A percentile compares a stretch with the other conserved stretches of the same genome.
Conservation (phyloP, 2,329 filamentous ascomycete species). For the Penicillium concentricum region DNA sequence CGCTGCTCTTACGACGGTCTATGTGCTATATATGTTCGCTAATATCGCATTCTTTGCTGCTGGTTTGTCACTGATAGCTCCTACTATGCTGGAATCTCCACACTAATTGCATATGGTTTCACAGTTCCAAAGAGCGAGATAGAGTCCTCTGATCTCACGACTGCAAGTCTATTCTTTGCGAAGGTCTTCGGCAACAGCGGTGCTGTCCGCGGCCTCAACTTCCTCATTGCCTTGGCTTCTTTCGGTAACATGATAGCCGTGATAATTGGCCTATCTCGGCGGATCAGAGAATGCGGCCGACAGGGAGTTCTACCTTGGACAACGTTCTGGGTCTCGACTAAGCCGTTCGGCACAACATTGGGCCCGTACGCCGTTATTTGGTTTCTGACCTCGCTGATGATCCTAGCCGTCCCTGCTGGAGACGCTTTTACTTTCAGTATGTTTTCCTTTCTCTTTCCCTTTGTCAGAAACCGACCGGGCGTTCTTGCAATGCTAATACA, state of each 20-base stretch:
- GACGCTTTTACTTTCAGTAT: constrained; percentile 62
- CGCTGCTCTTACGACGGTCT: background rate
- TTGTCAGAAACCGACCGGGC: background rate
- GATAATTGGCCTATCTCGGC: constrained; percentile 54
- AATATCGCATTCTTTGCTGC: constrained; percentile 62
- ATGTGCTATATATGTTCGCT: constrained; percentile 55
- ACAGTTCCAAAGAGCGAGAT: constrained; percentile 50
- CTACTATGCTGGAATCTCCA: constrained; percentile 18
- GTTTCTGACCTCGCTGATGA: constrained; percentile 58
- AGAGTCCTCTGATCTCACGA: constrained; percentile 50
- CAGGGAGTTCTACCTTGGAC: constrained; percentile 61
- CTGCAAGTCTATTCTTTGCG: constrained; percentile 58
- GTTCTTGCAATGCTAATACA: background rate
- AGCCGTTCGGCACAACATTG: constrained; percentile 61
- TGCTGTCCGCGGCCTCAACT: constrained; percentile 55
- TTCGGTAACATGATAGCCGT: constrained; percentile 60
- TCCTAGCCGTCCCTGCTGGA: constrained; percentile 58
- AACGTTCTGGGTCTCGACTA: constrained; percentile 60
- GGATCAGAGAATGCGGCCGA: constrained; percentile 59
- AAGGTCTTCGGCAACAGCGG: constrained; percentile 53
- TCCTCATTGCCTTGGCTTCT: constrained; percentile 57
- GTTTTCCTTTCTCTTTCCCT: constrained; percentile 1
- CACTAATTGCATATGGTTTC: background rate
- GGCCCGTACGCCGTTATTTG: constrained; percentile 60
- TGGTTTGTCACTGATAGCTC: constrained; percentile 10